Evolutionary conservation across 371 early-diverging fungal species (phyloP), one percentile per base, ranked within the genome.

Genomic region (Mycotypha africana): DNA sequence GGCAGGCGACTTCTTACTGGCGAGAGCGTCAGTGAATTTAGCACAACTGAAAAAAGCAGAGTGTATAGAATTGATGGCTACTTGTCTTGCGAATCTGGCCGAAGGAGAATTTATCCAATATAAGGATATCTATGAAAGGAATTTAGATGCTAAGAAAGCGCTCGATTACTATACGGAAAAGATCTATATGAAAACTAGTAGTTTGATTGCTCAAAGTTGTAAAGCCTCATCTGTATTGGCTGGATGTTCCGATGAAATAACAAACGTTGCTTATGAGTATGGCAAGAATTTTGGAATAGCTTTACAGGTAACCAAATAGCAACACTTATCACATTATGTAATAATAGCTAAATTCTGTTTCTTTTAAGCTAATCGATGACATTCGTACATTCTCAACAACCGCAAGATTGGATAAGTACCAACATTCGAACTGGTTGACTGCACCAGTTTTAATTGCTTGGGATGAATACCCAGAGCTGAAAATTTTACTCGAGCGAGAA

Each of bases 41-140:
- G 91, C 97, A 0, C 73, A 85, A 14, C 62, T 97, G 45, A 82
- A 91, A 21, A 88, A 92, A 52, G 74, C 89, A 26, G 91, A 93
- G 56, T 94, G 95, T 11, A 92, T 89, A 14, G 96, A 96, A 51
- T 67, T 95, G 39, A 81, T 96, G 65, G 88, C 93, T 28, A 91
- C 95, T 3, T 91, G 92, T 40, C 91, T 97, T 62, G 83, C 90
- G 15, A 86, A 95, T 51, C 62, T 95, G 26, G 97, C 94, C 0
- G 96, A 96, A 62, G 97, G 97, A 17, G 97, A 96, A 68, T 91
- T 97, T 53, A 92, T 94, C 91, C 95, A 97, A 67, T 69, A 96
- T 9, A 79, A 89, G 43, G 89, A 93, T 57, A 70, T 82, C 12
- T 38, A 58, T n/a, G 49, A 60, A 38, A 38, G 56, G 26, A 25